These are phyloP conservation scores for Phascolomyces articulosus DNA, from an alignment of 371 early-diverging fungal species.

Conservation along the genomic window DNA sequence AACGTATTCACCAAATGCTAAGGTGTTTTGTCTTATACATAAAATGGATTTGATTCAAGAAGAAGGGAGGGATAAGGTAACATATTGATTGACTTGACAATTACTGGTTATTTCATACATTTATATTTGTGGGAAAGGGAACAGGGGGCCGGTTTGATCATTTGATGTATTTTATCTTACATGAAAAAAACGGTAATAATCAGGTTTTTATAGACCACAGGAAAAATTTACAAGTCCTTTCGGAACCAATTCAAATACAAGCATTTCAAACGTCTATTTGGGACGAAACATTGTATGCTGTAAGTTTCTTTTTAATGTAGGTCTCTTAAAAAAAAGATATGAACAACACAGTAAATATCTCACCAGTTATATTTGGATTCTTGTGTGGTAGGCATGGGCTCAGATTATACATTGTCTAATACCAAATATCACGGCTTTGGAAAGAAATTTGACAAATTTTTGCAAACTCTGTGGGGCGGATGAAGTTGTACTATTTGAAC, in stretches of 20 bases:
- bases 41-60: conserved; percentile 92
- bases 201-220: conserved; percentile 75
- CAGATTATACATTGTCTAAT: conserved; percentile 92
- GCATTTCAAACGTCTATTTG: conserved; percentile 93
- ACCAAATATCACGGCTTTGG: conserved; percentile 85
- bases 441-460: conserved; percentile 79
- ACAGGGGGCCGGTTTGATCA: background rate
- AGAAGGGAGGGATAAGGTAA: conserved; percentile 60
- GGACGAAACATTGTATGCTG: conserved; percentile 94
- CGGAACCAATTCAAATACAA: conserved; percentile 72
- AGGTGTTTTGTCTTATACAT: conserved; percentile 88
- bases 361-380: background rate
- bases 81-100: background rate
- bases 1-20: conserved; percentile 77
- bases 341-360: background rate
- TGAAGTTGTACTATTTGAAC: conserved; percentile 93
- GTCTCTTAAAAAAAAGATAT: no score
- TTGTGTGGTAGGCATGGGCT: conserved; percentile 84
- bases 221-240: conserved; percentile 72
- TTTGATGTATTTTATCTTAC: background rate
- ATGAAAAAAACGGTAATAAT: background rate
- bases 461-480: conserved; percentile 86
- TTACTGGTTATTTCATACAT: no score
- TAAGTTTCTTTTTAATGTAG: conserved; percentile 21
- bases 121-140: background rate